Conservation (phyloP, 441 rosid genomes). For the Erodium chrysanthum region DNA sequence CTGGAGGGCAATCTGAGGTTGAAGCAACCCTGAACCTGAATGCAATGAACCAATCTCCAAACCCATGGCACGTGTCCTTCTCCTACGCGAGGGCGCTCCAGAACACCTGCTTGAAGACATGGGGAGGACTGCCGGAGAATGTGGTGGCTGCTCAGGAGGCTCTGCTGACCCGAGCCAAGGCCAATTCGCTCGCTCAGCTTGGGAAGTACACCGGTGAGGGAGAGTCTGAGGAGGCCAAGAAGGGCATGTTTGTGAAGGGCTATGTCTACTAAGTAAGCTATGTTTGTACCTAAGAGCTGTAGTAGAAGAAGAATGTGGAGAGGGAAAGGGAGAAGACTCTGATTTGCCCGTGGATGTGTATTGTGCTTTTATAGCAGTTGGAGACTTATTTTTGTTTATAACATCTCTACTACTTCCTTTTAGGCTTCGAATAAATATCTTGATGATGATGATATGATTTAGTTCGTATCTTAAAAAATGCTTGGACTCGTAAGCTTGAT, state of each 20-base stretch:
- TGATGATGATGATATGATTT: neutral
- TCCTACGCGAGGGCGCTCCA: slow-evolving; percentile 96
- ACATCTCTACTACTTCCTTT: neutral
- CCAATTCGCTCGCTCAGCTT: slow-evolving; percentile 19
- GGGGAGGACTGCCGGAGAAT: slow-evolving; percentile 85
- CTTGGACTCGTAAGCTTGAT: too few relatives aligned
- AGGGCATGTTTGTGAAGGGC: slow-evolving; percentile 6
- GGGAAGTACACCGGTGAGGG: slow-evolving; percentile 5
- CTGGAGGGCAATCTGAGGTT: slow-evolving; percentile 95
- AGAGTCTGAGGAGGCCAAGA: slow-evolving; percentile 3
- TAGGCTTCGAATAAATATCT: neutral
- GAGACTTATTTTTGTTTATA: slow-evolving; percentile 2
- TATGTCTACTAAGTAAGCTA: slow-evolving; percentile 43
- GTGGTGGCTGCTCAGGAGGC: slow-evolving; percentile 76
- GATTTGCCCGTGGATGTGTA: neutral
- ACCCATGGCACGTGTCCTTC: slow-evolving; percentile 99
- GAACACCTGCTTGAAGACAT: slow-evolving; percentile 87
- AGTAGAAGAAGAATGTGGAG: neutral
- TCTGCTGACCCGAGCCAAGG: slow-evolving; percentile 86
- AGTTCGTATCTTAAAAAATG: too few relatives aligned
- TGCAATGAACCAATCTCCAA: slow-evolving; percentile 93
- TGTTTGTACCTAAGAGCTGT: neutral
- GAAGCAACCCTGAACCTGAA: slow-evolving; percentile 86
- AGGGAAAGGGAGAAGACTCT: too few relatives aligned
- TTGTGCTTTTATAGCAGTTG: neutral